Conservation (phyloP, 192 early-diverging fungal species). For the Backusella tarrabulga region DNA sequence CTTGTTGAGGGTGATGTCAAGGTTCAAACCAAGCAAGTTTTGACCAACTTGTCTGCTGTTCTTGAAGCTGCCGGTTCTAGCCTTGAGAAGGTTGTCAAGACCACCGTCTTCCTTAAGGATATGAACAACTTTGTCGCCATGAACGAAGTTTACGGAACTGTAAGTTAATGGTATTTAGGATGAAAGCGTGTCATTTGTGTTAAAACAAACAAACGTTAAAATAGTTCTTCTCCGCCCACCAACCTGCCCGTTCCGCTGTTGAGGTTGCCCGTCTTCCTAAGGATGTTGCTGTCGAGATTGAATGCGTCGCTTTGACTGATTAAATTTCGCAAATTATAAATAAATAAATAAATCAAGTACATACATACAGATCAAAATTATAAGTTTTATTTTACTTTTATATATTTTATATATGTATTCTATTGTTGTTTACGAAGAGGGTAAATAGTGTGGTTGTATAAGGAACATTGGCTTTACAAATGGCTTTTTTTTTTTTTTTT, state of each 20-base stretch:
- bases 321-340: conserved; percentile 13
- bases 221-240: conserved; percentile 58
- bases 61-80: conserved; percentile 77
- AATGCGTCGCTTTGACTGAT: conserved; percentile 78
- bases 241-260: conserved; percentile 77
- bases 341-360: not conserved
- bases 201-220: conserved; percentile 1
- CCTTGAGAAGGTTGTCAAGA: conserved; percentile 90
- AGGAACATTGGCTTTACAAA: no score
- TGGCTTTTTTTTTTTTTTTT: not conserved
- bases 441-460: not conserved
- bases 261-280: conserved; percentile 91
- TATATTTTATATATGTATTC: not conserved
- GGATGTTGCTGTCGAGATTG: conserved; percentile 91
- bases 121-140: conserved; percentile 90
- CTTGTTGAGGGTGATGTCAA: conserved; percentile 31
- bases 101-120: conserved; percentile 91
- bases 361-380: not conserved
- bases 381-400: not conserved
- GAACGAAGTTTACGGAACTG: conserved; percentile 86
- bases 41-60: conserved; percentile 85
- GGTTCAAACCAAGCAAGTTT: conserved; percentile 52
- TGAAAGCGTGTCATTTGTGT: not conserved
- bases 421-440: not conserved
- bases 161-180: conserved; percentile 20